Base-by-base conservation (phyloP, 2,329 filamentous ascomycete genomes). In the Cercospora beticola region DNA sequence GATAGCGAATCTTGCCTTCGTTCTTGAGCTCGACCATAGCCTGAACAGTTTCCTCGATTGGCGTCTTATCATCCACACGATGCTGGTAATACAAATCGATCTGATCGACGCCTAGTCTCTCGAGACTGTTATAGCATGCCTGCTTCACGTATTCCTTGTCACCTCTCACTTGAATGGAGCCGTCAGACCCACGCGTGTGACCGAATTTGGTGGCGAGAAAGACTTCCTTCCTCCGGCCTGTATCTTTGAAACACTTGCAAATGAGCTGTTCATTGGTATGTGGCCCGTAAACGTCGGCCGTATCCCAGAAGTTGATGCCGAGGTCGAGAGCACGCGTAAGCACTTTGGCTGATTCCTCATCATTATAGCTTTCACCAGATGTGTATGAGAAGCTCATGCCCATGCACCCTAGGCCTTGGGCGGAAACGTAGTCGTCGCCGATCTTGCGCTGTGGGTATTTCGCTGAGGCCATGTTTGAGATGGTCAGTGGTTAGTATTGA, bases 1-100 rank as follows among this genome's bases (percentile, higher is more conserved):
- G 78, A 72, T 86, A 79, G 57, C 80, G 80, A 73, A 88, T 84
- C 74, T 87, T 87, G 5, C 86, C 86, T 60, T 83, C 82, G 0
- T 82, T 81, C 74, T 83, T 83, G 66, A 83, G 71, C 68, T 83
- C 79, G 5, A 77, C 79, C 79, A 84, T 82, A 2, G 79, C 80
- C 62, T 79, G 70, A 0, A 83, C 75, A 0, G 81, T 83, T 75
- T 81, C 79, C 69, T 84, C 82, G 68, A 83, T 81, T 0, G 82
- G 82, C 0, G 79, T 80, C 61, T 80, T 78, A 1, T 71, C 72
- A 70, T 84, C 81, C 9, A 83, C 78, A 2, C 82, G 80, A 68
- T 84, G 82, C 26, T 79, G 79, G 70, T 83, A 83, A 69, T 82
- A 82, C 3, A 84, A 73, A 67, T 83, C 81, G 64, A 83, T 81